A percentile compares a stretch with the other conserved stretches of the same genome.
These are phyloP conservation scores for Aspergillus oerlinghausenensis DNA, from an alignment of 2,329 filamentous ascomycete species.

Conservation along the genomic window DNA sequence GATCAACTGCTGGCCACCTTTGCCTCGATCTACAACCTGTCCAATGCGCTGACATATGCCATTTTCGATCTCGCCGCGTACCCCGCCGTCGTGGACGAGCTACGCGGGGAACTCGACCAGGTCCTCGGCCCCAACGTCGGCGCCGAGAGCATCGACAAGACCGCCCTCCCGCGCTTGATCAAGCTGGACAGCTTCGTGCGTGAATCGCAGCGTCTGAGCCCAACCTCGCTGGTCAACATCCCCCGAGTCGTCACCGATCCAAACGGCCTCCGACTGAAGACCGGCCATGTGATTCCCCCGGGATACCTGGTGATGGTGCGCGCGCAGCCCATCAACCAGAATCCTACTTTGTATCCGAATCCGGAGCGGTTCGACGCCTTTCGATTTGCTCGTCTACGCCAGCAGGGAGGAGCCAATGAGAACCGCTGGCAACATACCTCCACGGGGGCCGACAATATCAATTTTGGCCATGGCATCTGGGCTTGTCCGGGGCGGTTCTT, in stretches of 20 bases:
- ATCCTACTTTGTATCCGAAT: background rate
- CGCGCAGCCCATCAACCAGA: background rate
- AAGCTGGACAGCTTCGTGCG: background rate
- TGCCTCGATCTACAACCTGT: background rate
- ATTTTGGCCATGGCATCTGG: background rate
- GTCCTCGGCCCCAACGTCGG: background rate
- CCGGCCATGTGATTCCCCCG: background rate
- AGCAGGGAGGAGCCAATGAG: background rate
- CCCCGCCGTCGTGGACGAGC: background rate
- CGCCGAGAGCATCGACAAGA: background rate
- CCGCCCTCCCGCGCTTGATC: background rate
- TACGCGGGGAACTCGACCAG: background rate
- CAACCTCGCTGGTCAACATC: background rate
- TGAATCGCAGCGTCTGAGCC: background rate
- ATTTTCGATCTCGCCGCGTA: background rate
- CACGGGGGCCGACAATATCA: background rate
- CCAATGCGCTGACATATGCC: background rate
- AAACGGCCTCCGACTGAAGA: background rate
- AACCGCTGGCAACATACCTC: background rate
- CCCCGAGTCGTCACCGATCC: background rate
- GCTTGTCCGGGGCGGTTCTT: conserved; percentile 28
- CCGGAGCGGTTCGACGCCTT: background rate
- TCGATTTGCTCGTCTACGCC: background rate
- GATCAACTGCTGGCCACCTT: background rate
- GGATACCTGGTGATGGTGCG: background rate